Percentiles rank a stretch among this genome's conserved stretches.
Evolutionary conservation across 2,329 filamentous ascomycete genomes (phyloP).

Genomic region (Blastomyces emzantsi): DNA sequence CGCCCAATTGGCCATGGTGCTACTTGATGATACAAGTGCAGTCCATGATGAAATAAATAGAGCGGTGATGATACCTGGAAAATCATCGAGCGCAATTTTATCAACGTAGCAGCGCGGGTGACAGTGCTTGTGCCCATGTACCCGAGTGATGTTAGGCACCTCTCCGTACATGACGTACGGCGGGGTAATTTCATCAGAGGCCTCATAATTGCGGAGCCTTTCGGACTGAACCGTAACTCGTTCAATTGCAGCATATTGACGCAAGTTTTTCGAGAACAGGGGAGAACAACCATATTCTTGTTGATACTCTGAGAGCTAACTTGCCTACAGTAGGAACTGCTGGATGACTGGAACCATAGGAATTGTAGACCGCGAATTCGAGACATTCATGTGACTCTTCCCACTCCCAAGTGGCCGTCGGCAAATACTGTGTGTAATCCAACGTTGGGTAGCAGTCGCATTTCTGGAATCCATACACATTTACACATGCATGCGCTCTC

Average conservation of each 20-base stretch:
- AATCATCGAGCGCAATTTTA: background rate
- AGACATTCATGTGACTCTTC: background rate
- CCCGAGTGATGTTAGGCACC: background rate
- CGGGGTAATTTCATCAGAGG: background rate
- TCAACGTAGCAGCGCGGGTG: too few species aligned
- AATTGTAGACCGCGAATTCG: background rate
- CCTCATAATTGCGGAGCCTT: background rate
- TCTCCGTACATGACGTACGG: background rate
- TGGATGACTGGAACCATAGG: background rate
- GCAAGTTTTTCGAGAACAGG: background rate
- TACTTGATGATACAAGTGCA: too few species aligned
- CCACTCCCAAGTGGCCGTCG: background rate
- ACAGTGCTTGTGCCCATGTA: too few species aligned
- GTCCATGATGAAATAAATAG: too few species aligned
- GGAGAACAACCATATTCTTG: background rate
- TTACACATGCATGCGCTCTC: conserved; percentile 4
- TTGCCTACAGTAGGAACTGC: background rate
- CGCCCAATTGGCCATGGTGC: too few species aligned
- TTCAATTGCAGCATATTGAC: too few species aligned
- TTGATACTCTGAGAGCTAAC: background rate
- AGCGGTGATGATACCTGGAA: too few species aligned
- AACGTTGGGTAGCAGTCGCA: background rate
- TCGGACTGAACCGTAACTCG: background rate
- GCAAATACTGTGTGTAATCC: background rate
- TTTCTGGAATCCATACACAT: background rate